Base-by-base conservation (phyloP, 139 green algal genomes). In the Chlamydomonas sp. region DNA sequence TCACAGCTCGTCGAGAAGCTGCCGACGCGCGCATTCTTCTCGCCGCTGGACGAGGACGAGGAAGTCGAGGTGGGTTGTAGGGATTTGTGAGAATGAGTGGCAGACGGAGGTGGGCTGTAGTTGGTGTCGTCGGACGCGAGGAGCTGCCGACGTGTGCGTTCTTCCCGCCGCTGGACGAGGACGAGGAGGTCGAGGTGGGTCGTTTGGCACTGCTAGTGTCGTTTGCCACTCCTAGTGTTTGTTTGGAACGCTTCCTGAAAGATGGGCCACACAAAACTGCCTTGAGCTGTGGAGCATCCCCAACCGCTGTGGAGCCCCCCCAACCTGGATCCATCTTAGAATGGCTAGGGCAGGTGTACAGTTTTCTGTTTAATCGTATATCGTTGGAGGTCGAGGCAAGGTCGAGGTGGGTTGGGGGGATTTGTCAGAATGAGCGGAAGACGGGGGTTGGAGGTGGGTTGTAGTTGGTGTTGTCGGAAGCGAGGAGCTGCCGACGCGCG, bases 381-480 rank as follows among this genome's bases (percentile, higher is more conserved):
- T n/a, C n/a, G n/a, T n/a, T n/a, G n/a, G 86, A 92, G 64, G 90
- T 94, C 70, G 88, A 97, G 74, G 89, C n/a, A n/a, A 95, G 75
- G 79, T 95, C 26, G 81, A 90, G 58, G 77, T 92, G 38, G n/a
- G n/a, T n/a, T n/a, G n/a, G n/a, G n/a, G n/a, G n/a, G n/a, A n/a
- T n/a, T n/a, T n/a, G 78, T 84, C 67, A 70, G 91, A 65, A 64
- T 71, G n/a, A 79, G 79, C n/a, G 74, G 35, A 28, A 24, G 58
- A 10, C 76, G n/a, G n/a, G n/a, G n/a, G n/a, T n/a, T n/a, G 71
- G 58, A 39, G 33, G 35, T 3, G 34, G 34, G 35, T 6, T 39
- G 29, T 65, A 24, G 16, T 65, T 3, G 16, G 58, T 24, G 30
- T 65, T 31, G 5, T 65, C n/a, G n/a, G n/a, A n/a, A 85, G 90